Conservation (phyloP, 2,329 filamentous ascomycete species). For the Scolecobasidium constrictum region DNA sequence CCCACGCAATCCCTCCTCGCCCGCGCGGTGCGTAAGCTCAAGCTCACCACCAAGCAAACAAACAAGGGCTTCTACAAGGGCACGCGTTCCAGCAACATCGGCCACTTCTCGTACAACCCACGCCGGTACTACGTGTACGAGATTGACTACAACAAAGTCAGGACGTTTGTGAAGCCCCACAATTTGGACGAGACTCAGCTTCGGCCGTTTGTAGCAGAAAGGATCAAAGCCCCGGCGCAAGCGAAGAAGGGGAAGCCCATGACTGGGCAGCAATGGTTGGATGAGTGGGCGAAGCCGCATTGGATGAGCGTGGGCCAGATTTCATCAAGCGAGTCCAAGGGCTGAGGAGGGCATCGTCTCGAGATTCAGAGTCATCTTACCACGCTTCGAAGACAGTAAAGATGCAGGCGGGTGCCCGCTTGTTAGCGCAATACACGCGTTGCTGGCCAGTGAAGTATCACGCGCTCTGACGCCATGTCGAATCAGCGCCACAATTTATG, state of each 20-base stretch:
- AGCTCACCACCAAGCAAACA: slow-evolving; percentile 85
- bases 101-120: slow-evolving; percentile 50
- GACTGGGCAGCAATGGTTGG: no score
- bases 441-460: no score
- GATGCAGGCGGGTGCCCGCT: no score
- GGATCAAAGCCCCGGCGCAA: slow-evolving; percentile 27
- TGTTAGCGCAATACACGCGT: no score
- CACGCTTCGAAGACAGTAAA: no score
- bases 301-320: no score
- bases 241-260: slow-evolving; percentile 32
- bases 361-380: no score
- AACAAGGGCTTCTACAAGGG: slow-evolving; percentile 97
- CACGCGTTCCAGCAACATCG: slow-evolving; percentile 79
- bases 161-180: slow-evolving; percentile 73
- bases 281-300: no score
- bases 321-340: no score
- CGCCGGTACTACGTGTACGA: slow-evolving; percentile 68
- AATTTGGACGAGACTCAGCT: slow-evolving; percentile 40
- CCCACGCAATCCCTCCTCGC: slow-evolving; percentile 55
- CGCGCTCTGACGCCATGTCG: no score
- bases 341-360: no score
- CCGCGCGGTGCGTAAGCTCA: slow-evolving; percentile 60
- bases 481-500: no score
- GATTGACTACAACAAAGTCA: slow-evolving; percentile 78
- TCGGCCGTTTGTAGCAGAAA: slow-evolving; percentile 64